Conservation (phyloP, 2,329 filamentous ascomycete species). For the Xylariaceae sp. region DNA sequence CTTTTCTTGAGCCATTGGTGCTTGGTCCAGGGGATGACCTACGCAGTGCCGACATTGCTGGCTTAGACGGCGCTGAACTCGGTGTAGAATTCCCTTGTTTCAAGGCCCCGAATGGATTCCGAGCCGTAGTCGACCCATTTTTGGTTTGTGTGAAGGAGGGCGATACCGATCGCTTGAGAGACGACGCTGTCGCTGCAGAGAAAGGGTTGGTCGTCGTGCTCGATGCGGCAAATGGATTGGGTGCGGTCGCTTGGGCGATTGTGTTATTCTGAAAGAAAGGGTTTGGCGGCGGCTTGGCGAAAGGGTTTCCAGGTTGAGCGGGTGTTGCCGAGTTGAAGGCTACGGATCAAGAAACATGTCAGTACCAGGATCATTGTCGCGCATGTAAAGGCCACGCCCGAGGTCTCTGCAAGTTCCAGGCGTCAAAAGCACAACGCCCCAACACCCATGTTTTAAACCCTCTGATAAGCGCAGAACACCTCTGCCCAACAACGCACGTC, state of each 20-base stretch:
- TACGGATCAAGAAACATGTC: slow-evolving; percentile 32
- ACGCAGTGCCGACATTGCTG: background rate
- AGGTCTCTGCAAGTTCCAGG: background rate
- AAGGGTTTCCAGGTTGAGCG: slow-evolving; percentile 32
- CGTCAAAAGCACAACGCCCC: background rate
- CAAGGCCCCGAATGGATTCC: slow-evolving; percentile 26
- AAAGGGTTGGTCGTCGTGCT: slow-evolving; percentile 17
- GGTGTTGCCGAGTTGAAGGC: slow-evolving; percentile 33
- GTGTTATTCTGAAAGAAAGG: slow-evolving; percentile 29
- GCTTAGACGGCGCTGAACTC: slow-evolving; percentile 1
- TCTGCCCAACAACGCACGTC: background rate
- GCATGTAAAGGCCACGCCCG: background rate
- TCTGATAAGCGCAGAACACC: background rate
- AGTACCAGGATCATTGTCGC: slow-evolving; percentile 17
- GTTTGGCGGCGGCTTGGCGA: slow-evolving; percentile 31
- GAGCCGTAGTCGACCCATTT: slow-evolving; percentile 2
- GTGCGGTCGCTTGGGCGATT: slow-evolving; percentile 3
- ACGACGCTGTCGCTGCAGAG: slow-evolving; percentile 1
- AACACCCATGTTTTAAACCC: background rate
- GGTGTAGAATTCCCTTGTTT: background rate
- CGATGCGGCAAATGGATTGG: slow-evolving; percentile 20
- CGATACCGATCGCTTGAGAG: slow-evolving; percentile 16
- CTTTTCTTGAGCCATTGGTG: slow-evolving; percentile 17
- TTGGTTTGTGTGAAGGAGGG: slow-evolving; percentile 25
- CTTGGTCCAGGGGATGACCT: background rate